Percentiles rank a stretch among this genome's conserved stretches.
These are phyloP conservation scores for Alternaria conjuncta DNA, from an alignment of 2,329 filamentous ascomycete species.

Conservation along the genomic window DNA sequence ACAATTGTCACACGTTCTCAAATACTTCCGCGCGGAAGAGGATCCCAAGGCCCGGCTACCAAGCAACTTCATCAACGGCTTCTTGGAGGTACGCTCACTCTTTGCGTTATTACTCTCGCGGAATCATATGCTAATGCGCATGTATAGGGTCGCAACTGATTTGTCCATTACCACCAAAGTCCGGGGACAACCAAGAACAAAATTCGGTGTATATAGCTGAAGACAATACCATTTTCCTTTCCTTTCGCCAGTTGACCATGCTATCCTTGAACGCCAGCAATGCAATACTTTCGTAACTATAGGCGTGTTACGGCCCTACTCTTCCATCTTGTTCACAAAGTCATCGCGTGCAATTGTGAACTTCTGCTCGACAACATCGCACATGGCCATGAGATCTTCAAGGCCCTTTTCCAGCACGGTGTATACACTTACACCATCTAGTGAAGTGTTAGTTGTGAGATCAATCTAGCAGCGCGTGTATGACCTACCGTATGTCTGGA, in stretches of 20 bases:
- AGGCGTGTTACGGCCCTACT: conserved; percentile 11
- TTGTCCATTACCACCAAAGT: conserved; percentile 2
- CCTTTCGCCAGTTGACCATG: conserved; percentile 32
- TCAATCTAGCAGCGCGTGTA: not conserved
- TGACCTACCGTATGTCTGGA: conserved; percentile 86
- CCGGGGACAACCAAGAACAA: conserved; percentile 19
- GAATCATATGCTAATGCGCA: conserved; percentile 8
- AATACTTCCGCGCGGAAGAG: conserved; percentile 92
- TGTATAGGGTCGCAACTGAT: conserved; percentile 49
- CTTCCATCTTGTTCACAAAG: conserved; percentile 56
- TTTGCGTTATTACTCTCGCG: too few species aligned
- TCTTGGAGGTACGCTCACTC: conserved; percentile 78
- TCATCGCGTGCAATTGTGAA: conserved; percentile 73
- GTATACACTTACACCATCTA: conserved; percentile 79
- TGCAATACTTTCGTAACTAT: conserved; percentile 23
- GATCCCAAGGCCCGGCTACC: conserved; percentile 78
- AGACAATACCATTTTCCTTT: conserved; percentile 46
- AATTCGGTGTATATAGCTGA: conserved; percentile 42
- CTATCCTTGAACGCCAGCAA: conserved; percentile 41
- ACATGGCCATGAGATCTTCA: conserved; percentile 85
- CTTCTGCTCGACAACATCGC: conserved; percentile 91
- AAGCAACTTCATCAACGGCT: conserved; percentile 89
- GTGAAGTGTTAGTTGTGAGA: conserved; percentile 3
- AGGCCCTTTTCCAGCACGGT: conserved; percentile 91
- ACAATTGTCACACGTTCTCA: conserved; percentile 92